Evolutionary conservation across 345 rosid genomes (phyloP).

Genomic region (Xanthoceras sorbifolium): DNA sequence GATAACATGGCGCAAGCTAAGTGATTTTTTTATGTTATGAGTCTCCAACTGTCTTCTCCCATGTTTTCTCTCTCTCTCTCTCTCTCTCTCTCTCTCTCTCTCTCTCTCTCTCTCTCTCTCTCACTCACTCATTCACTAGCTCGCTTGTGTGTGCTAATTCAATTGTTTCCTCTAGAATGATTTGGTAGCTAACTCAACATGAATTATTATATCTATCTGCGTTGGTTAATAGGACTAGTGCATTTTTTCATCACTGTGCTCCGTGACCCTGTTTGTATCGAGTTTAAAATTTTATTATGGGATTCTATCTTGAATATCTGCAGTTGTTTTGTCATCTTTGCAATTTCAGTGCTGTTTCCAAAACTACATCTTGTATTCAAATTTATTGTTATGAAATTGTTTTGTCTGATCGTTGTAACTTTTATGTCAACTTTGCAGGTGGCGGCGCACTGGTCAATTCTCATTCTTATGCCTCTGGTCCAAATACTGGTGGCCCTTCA

Average conservation of each 20-base stretch:
- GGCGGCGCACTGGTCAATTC: slow-evolving; percentile 55
- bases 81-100: no score
- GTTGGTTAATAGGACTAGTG: background rate
- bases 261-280: background rate
- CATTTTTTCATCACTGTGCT: background rate
- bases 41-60: background rate
- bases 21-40: background rate
- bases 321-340: background rate
- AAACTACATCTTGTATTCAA: background rate
- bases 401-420: background rate
- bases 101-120: no score
- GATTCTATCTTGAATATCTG: background rate
- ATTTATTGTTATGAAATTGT: slow-evolving; percentile 1
- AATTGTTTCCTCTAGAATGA: no score
- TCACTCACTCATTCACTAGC: no score
- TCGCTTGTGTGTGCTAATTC: no score
- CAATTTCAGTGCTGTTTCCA: background rate
- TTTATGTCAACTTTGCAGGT: slow-evolving; percentile 31
- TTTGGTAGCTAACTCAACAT: background rate
- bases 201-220: background rate
- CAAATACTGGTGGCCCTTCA: slow-evolving; percentile 93
- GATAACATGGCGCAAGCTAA: background rate
- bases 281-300: background rate
- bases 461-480: slow-evolving; percentile 97
- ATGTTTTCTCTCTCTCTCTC: background rate